Evolutionary conservation across 495 filamentous ascomycete species (phyloP).

Genomic region (Talaromyces borbonicus): DNA sequence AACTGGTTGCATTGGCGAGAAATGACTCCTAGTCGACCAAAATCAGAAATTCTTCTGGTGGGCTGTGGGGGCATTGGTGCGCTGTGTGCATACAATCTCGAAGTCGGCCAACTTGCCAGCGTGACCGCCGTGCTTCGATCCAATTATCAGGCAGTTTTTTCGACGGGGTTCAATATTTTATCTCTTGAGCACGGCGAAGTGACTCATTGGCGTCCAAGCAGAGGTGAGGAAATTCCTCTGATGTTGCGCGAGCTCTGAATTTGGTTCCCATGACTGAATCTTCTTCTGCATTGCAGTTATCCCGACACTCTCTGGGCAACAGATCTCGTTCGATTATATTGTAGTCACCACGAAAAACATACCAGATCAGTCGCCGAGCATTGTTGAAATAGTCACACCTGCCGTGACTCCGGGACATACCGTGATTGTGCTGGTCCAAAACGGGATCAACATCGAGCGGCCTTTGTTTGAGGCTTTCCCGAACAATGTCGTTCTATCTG

Average conservation of each 20-base stretch:
- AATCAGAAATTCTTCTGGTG: constrained; percentile 30
- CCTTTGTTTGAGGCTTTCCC: constrained; percentile 35
- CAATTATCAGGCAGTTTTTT: constrained; percentile 39
- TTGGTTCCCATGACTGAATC: not conserved
- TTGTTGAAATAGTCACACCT: constrained; percentile 59
- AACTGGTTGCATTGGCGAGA: too few species aligned
- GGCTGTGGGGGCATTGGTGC: constrained; percentile 44
- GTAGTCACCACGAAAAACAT: constrained; percentile 34
- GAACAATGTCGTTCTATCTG: constrained; percentile 22
- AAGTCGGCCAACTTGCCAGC: constrained; percentile 22
- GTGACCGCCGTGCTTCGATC: constrained; percentile 45
- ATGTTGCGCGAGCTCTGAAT: too few species aligned
- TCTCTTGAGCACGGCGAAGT: constrained; percentile 28
- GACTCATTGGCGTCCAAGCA: constrained; percentile 13
- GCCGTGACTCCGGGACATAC: constrained; percentile 51
- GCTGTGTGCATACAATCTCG: constrained; percentile 39
- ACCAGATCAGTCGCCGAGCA: constrained; percentile 39
- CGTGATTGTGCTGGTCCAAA: constrained; percentile 43
- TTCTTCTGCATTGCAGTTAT: not conserved
- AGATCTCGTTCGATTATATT: constrained; percentile 36
- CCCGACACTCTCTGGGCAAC: not conserved
- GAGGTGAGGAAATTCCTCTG: constrained; percentile 8
- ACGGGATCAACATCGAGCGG: constrained; percentile 46
- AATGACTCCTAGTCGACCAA: constrained; percentile 6
- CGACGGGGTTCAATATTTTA: constrained; percentile 41